phyloP scores from a whole-genome alignment of 768 basidiomycete species.

The Russula sp. region DNA sequence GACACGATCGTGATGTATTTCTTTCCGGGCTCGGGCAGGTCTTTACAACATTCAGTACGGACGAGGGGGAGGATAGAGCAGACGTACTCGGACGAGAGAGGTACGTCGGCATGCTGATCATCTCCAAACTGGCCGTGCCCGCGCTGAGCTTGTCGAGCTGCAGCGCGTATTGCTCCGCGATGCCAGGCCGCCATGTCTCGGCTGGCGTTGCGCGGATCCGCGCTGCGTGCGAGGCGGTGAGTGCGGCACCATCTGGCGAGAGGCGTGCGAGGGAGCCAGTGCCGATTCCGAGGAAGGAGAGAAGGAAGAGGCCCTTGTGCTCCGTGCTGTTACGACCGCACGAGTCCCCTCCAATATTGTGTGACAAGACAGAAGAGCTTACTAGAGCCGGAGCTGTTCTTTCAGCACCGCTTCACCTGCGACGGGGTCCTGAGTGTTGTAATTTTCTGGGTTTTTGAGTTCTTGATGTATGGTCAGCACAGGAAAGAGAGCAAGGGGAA shows the following conservation, averaged over 20 bases:
- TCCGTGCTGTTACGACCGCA: constrained; percentile 18
- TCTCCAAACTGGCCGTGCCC: constrained; percentile 30
- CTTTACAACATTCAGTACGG: constrained; percentile 23
- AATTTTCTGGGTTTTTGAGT: constrained; percentile 28
- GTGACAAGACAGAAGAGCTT: constrained; percentile 13
- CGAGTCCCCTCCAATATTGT: neutral
- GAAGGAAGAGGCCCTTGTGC: constrained; percentile 28
- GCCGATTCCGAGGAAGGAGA: constrained; percentile 28
- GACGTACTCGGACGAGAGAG: constrained; percentile 28
- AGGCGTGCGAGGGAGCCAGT: constrained; percentile 26
- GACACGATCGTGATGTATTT: constrained; percentile 38
- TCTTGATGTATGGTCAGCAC: constrained; percentile 24
- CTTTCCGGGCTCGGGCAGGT: constrained; percentile 35
- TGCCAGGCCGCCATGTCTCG: constrained; percentile 29
- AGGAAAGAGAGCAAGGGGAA: neutral
- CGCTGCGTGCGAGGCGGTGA: constrained; percentile 27
- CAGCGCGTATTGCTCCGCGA: constrained; percentile 38
- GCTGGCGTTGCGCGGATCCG: constrained; percentile 25
- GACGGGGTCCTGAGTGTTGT: constrained; percentile 31
- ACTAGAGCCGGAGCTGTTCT: constrained; percentile 34
- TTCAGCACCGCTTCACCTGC: constrained; percentile 27
- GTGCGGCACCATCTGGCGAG: constrained; percentile 24
- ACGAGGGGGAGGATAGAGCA: neutral
- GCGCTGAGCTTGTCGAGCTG: constrained; percentile 32
- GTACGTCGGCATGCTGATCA: constrained; percentile 31